Conservation (phyloP, 2,329 filamentous ascomycete species). For the Pyricularia grisea region DNA sequence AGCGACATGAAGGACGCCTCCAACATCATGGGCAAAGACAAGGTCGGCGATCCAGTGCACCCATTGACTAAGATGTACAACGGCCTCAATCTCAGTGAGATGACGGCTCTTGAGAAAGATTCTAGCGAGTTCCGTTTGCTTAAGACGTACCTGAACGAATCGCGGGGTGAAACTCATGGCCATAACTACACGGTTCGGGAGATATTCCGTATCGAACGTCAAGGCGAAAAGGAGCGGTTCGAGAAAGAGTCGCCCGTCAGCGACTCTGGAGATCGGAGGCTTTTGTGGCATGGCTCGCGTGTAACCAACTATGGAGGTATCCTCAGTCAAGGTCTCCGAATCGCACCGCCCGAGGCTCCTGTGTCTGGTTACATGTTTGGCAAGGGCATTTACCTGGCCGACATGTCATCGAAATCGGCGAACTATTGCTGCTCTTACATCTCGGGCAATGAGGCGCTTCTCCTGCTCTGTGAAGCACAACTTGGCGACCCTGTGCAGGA, state of each 20-base stretch:
- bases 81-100: constrained; percentile 64
- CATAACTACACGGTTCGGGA: constrained; percentile 53
- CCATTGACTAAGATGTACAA: constrained; percentile 64
- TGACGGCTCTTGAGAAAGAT: constrained; percentile 54
- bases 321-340: constrained; percentile 78
- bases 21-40: constrained; percentile 63
- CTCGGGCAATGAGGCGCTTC: constrained; percentile 61
- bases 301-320: constrained; percentile 83
- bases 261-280: constrained; percentile 51
- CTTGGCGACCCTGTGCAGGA: constrained; percentile 67
- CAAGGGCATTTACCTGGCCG: constrained; percentile 81
- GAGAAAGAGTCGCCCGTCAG: constrained; percentile 33
- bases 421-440: constrained; percentile 58
- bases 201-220: constrained; percentile 75
- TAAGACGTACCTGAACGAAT: constrained; percentile 55
- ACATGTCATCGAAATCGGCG: constrained; percentile 76
- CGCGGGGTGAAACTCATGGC: constrained; percentile 58
- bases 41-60: constrained; percentile 44
- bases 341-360: constrained; percentile 77
- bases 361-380: constrained; percentile 80
- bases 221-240: constrained; percentile 64
- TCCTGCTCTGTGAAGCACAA: constrained; percentile 79
- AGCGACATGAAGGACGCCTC: constrained; percentile 79
- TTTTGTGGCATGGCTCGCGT: constrained; percentile 83
- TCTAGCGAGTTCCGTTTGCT: constrained; percentile 58